Evolutionary conservation across 345 rosid genomes (phyloP), one percentile per base, ranked within the genome.

Genomic region (Gossypium stocksii): DNA sequence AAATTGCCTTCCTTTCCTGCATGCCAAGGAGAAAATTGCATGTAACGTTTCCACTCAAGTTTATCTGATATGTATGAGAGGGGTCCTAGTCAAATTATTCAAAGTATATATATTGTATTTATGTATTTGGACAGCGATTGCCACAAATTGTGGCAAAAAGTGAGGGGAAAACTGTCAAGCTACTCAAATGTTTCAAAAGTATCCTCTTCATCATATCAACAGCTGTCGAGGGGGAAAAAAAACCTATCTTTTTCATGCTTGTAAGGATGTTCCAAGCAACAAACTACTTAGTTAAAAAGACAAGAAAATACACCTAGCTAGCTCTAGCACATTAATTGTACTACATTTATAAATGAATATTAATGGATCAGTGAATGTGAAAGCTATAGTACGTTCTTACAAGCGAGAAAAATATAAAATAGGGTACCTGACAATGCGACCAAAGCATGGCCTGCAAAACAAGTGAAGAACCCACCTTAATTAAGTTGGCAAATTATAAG

Each of bases 141-240:
- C 78, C 80, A 56, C 66, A 54, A 75, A 53, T 59, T 74, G 25
- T 71, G 72, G 82, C 69, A 49, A 25, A 72, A 78, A 72, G 69
- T 66, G 66, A 76, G 76, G 58, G 56, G 80, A 58, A 80, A 78
- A 76, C 86, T 80, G 60, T 58, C 63, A 83, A 80, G 86, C 81
- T 78, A 83, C 86, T 80, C 83, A 80, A 83, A 75, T 44, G 56
- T 29, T 58, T 71, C 56, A 29, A 71, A 77, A 65, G 72, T 67
- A 11, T 59, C 72, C 46, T 71, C 53, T 16, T 29, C 22, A 44
- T 51, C 80, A 73, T 22, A 44, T 43, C 78, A 73, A 78, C 86
- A 77, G 66, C 82, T 76, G 81, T 78, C 78, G 29, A 38, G 48
- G 34, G 29, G 14, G 29, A 46, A 9, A 1, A 29, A 34, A 34